A percentile compares a stretch with the other conserved stretches of the same genome.
These are phyloP conservation scores for Botrytis byssoidea DNA, from an alignment of 2,329 filamentous ascomycete genomes.

Conservation along the genomic window DNA sequence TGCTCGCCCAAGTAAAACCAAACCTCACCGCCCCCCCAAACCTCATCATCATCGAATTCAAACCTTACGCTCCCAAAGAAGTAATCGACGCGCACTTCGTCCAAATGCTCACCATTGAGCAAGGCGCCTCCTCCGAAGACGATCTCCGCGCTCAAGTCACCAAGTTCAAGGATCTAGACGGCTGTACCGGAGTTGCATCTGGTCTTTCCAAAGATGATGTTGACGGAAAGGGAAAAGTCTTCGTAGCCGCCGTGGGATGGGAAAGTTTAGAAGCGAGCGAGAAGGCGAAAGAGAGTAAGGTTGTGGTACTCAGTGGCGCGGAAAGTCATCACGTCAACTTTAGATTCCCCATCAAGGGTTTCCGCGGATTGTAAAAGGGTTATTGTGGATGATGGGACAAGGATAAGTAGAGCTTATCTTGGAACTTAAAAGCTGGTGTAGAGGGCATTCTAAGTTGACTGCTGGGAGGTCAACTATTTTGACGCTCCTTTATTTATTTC, in stretches of 20 bases:
- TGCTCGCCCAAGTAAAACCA: conserved; percentile 26
- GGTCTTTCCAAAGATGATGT: conserved; percentile 8
- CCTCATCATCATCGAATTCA: conserved; percentile 33
- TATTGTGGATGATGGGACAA: not conserved
- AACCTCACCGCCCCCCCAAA: conserved; percentile 32
- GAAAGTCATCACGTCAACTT: conserved; percentile 11
- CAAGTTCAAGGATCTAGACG: conserved; percentile 28
- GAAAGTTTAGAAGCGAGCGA: not conserved
- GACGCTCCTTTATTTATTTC: not conserved
- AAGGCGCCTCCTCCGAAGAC: conserved; percentile 43
- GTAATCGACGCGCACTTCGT: conserved; percentile 36
- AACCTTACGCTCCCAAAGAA: conserved; percentile 35
- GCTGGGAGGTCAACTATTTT: not conserved
- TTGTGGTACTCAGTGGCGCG: not conserved
- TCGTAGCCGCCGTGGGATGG: conserved; percentile 8
- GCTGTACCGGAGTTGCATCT: conserved; percentile 33
- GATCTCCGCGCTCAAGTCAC: conserved; percentile 30
- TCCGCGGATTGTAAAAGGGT: not conserved
- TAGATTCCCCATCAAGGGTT: not conserved
- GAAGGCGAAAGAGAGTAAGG: not conserved
- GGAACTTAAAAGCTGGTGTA: not conserved
- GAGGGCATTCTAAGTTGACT: not conserved
- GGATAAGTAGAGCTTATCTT: not conserved
- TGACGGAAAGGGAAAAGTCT: not conserved
- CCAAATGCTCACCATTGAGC: conserved; percentile 46